Conservation (phyloP, 2,329 filamentous ascomycete genomes). For the Arthrocladium fulminans region DNA sequence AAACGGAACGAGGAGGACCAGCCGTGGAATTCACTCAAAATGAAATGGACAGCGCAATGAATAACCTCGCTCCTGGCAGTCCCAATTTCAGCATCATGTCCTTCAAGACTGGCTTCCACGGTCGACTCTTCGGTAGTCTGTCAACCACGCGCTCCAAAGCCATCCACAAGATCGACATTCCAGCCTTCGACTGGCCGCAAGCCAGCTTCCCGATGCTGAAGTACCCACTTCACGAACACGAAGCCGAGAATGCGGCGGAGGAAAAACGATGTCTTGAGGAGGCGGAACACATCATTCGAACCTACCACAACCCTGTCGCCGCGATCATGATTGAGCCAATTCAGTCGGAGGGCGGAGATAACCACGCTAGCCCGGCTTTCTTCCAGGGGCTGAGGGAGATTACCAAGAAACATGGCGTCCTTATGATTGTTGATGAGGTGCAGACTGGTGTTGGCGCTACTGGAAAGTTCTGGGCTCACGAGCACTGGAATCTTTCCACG, state of each 20-base stretch:
- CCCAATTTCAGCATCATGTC: slow-evolving; percentile 76
- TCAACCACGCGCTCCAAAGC: slow-evolving; percentile 87
- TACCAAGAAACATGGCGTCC: slow-evolving; percentile 56
- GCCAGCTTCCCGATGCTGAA: slow-evolving; percentile 77
- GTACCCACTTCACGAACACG: slow-evolving; percentile 76
- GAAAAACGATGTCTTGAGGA: slow-evolving; percentile 75
- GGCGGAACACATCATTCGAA: slow-evolving; percentile 71
- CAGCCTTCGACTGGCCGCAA: slow-evolving; percentile 90
- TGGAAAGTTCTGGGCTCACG: slow-evolving; percentile 92
- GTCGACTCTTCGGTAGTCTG: slow-evolving; percentile 76
- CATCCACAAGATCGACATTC: slow-evolving; percentile 91
- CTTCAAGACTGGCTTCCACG: slow-evolving; percentile 84
- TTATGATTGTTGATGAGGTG: slow-evolving; percentile 83
- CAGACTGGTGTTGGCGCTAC: slow-evolving; percentile 90
- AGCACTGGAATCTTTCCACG: slow-evolving; percentile 74
- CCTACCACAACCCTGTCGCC: slow-evolving; percentile 68
- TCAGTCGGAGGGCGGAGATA: slow-evolving; percentile 89
- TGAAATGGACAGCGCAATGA: slow-evolving; percentile 67
- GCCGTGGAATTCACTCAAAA: slow-evolving; percentile 69
- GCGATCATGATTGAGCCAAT: slow-evolving; percentile 83
- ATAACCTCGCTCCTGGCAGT: slow-evolving; percentile 69
- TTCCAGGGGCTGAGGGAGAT: slow-evolving; percentile 75
- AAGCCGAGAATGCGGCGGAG: slow-evolving; percentile 68
- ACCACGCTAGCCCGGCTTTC: slow-evolving; percentile 81
- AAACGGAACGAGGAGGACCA: slow-evolving; percentile 68